Conservation (phyloP, 768 basidiomycete genomes). For the Naganishia vaughanmartiniae region DNA sequence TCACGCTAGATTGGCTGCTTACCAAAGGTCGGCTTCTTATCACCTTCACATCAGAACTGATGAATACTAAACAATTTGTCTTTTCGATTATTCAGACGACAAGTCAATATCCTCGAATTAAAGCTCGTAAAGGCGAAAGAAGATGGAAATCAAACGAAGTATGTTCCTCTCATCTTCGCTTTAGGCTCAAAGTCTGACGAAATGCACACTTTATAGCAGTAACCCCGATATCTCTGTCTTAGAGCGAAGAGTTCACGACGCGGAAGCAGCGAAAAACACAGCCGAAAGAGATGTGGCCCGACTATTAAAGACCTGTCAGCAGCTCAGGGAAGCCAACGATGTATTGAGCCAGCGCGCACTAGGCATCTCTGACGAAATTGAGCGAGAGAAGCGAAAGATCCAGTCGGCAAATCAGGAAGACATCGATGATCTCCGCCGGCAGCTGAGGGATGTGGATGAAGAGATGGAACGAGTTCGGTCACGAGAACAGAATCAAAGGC, state of each 20-base stretch:
- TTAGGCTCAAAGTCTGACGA: not conserved
- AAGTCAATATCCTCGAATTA: constrained; percentile 49
- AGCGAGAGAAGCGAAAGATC: constrained; percentile 55
- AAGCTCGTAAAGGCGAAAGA: constrained; percentile 21
- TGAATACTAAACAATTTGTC: not conserved
- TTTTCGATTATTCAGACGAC: constrained; percentile 32
- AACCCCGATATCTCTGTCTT: not conserved
- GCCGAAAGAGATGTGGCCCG: constrained; percentile 64
- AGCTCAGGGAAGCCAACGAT: constrained; percentile 77
- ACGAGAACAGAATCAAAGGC: constrained; percentile 73
- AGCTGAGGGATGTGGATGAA: constrained; percentile 63
- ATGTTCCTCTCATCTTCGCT: not conserved
- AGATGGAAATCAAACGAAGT: not conserved
- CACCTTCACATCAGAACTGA: not conserved
- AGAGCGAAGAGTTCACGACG: not conserved
- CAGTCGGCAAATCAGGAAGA: constrained; percentile 57
- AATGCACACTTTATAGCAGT: not conserved
- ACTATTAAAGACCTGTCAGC: constrained; percentile 69
- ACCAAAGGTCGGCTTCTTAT: constrained; percentile 62
- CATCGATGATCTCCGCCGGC: constrained; percentile 62
- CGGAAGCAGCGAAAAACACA: constrained; percentile 54
- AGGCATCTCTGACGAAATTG: constrained; percentile 67
- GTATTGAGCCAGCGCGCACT: constrained; percentile 70
- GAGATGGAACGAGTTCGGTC: constrained; percentile 56
- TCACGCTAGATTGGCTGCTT: constrained; percentile 73